A percentile compares a stretch with the other conserved stretches of the same genome.
Evolutionary conservation across 2,329 filamentous ascomycete genomes (phyloP).

Genomic region (Fusarium decemcellulare): DNA sequence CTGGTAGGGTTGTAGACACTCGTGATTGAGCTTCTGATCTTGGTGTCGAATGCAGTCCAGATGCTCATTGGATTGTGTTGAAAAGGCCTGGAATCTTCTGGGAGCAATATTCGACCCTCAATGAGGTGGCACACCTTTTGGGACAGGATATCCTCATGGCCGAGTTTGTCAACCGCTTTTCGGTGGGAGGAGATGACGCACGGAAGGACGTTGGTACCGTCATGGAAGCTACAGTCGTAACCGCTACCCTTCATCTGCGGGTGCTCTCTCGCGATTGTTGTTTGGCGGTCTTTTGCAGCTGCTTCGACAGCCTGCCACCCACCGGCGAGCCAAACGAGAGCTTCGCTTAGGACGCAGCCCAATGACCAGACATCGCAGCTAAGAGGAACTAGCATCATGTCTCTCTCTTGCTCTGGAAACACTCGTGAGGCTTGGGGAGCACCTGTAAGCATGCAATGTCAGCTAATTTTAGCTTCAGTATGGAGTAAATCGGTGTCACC

Average conservation of each 20-base stretch:
- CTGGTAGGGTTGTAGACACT: too few species aligned
- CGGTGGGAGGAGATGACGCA: conserved; percentile 14
- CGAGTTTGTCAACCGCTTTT: neutral
- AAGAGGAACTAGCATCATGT: neutral
- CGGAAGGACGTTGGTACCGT: neutral
- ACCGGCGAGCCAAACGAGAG: conserved; percentile 28
- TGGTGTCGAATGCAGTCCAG: too few species aligned
- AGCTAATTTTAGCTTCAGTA: neutral
- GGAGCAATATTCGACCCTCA: too few species aligned
- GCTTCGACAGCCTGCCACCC: neutral
- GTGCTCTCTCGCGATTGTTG: neutral
- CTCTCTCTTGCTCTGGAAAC: neutral
- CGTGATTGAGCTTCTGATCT: too few species aligned
- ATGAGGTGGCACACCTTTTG: neutral
- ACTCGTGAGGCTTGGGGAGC: conserved; percentile 22
- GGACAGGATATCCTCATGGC: neutral
- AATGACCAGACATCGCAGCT: conserved; percentile 31
- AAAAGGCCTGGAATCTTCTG: too few species aligned
- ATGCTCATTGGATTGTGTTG: too few species aligned
- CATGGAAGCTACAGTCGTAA: conserved; percentile 30
- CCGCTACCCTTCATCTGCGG: neutral
- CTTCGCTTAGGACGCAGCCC: conserved; percentile 29
- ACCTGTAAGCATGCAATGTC: neutral
- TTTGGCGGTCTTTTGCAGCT: neutral
- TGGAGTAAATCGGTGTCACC: neutral